Percentiles rank a stretch among this genome's conserved stretches.
Conservation (phyloP, 345 rosid genomes). For the Limnanthes douglasii region DNA sequence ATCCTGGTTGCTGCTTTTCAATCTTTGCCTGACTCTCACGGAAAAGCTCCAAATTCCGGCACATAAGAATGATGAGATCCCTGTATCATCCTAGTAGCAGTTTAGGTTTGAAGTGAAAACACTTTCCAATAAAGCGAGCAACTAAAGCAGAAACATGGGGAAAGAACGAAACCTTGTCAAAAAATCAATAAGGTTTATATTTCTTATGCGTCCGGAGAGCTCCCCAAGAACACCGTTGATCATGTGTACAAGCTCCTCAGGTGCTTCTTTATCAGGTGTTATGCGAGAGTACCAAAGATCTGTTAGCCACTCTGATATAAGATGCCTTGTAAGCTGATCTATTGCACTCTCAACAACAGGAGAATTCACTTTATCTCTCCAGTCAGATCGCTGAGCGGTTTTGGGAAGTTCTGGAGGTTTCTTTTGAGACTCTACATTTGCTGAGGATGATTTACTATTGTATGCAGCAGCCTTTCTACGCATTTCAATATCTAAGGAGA, state of each 20-base stretch:
- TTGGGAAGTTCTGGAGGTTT: slow-evolving; percentile 33
- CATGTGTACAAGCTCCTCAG: slow-evolving; percentile 70
- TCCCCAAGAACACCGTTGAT: slow-evolving; percentile 75
- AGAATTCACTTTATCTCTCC: slow-evolving; percentile 90
- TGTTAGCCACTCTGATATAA: slow-evolving; percentile 82
- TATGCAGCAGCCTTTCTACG: slow-evolving; percentile 57
- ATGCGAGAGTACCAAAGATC: slow-evolving; percentile 91
- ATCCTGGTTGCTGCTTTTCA: slow-evolving; percentile 29
- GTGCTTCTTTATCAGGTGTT: slow-evolving; percentile 82
- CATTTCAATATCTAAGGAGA: slow-evolving; percentile 72
- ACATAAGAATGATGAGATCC: slow-evolving; percentile 66
- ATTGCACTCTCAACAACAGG: slow-evolving; percentile 82
- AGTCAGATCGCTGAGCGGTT: slow-evolving; percentile 33
- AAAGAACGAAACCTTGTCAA: slow-evolving; percentile 53
- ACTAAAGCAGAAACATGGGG: slow-evolving; percentile 3
- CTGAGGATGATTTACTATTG: slow-evolving; percentile 31
- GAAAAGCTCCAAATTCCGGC: slow-evolving; percentile 72
- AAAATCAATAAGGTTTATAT: slow-evolving; percentile 76
- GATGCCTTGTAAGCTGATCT: slow-evolving; percentile 71
- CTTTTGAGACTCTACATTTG: slow-evolving; percentile 13
- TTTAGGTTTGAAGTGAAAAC: slow-evolving; percentile 15
- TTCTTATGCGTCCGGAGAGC: slow-evolving; percentile 59
- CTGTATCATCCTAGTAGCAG: slow-evolving; percentile 32
- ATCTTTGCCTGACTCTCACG: slow-evolving; percentile 65
- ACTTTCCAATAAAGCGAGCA: neutral